These are phyloP conservation scores for Coemansia sp. DNA, from an alignment of 192 early-diverging fungal species.

Conservation along the genomic window DNA sequence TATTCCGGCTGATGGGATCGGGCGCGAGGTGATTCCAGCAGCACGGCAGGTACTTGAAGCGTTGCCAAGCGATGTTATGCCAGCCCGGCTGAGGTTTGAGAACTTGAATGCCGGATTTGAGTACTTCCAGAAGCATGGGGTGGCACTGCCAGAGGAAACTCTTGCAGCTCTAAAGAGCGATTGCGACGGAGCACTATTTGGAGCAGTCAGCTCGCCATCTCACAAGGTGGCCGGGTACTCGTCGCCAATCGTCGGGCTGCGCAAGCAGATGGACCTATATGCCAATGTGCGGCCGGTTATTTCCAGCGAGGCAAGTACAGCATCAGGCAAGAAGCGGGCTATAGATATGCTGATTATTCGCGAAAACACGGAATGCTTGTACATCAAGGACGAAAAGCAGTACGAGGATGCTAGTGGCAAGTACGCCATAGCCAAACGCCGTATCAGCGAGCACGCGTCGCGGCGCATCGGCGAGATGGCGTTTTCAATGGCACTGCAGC, in stretches of 20 bases:
- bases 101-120: conserved; percentile 94
- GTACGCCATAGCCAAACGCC: conserved; percentile 77
- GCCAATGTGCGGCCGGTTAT: conserved; percentile 95
- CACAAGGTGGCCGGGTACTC: conserved; percentile 98
- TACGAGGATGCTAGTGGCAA: conserved; percentile 57
- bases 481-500: conserved; percentile 85
- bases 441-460: conserved; percentile 87
- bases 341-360: conserved; percentile 97
- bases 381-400: conserved; percentile 55
- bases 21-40: conserved; percentile 94
- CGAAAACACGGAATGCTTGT: conserved; percentile 97
- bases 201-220: conserved; percentile 96
- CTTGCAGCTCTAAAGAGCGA: conserved; percentile 74
- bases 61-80: conserved; percentile 53
- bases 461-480: conserved; percentile 86
- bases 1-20: conserved; percentile 96
- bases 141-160: conserved; percentile 85
- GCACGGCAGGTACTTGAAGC: conserved; percentile 86
- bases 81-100: conserved; percentile 72
- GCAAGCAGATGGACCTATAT: conserved; percentile 94
- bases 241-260: conserved; percentile 93
- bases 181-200: conserved; percentile 94
- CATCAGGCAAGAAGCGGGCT: conserved; percentile 56
- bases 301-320: conserved; percentile 59
- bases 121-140: conserved; percentile 90